A percentile compares a stretch with the other conserved stretches of the same genome.
Evolutionary conservation across 176 grass and related monocot species (phyloP).

Genomic region (Echinochloa phyllopogon): DNA sequence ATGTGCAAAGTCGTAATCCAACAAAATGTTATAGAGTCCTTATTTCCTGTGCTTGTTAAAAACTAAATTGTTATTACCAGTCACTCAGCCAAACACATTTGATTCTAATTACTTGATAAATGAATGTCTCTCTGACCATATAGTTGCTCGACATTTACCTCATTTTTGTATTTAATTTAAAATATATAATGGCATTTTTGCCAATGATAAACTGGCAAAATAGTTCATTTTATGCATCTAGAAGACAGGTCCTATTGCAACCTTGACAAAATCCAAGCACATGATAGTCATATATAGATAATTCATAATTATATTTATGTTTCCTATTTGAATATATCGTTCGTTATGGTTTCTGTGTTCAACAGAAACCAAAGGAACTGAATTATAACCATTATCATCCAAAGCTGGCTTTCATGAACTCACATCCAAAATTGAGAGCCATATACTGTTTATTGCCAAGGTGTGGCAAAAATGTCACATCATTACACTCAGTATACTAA

Average conservation of each 20-base stretch:
- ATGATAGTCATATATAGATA: not conserved
- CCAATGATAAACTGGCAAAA: not conserved
- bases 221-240: not conserved
- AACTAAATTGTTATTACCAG: not conserved
- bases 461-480: slow-evolving; percentile 29
- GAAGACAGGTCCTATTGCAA: not conserved
- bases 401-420: not conserved
- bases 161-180: not conserved
- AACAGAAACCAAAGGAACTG: not conserved
- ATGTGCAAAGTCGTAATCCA: not conserved
- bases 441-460: slow-evolving; percentile 32
- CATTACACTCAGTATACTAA: slow-evolving; percentile 8
- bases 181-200: not conserved
- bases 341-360: not conserved
- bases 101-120: not conserved
- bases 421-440: too few relatives aligned
- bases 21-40: not conserved
- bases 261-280: too few relatives aligned
- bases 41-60: not conserved
- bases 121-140: not conserved
- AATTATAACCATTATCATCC: not conserved
- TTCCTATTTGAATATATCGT: not conserved
- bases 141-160: not conserved
- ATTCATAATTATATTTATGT: not conserved
- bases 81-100: not conserved